Conservation (phyloP, 257 asterid genomes). For the Plantago ovata region DNA sequence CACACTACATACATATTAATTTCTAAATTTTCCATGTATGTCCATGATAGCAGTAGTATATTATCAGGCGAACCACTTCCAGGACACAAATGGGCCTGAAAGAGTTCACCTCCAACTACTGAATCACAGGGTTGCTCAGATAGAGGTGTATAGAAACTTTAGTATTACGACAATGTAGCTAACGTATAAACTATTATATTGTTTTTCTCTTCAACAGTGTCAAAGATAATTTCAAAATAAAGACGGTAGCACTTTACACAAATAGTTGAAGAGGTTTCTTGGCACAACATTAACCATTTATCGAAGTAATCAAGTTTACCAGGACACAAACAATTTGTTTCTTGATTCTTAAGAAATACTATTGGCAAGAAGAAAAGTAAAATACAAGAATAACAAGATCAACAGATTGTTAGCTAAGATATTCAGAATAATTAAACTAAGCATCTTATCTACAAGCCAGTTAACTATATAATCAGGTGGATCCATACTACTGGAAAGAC, state of each 20-base stretch:
- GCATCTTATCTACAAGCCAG: neutral
- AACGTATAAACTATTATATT: neutral
- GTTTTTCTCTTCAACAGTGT: neutral
- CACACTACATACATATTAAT: neutral
- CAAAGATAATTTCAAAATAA: too few relatives aligned
- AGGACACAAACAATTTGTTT: too few relatives aligned
- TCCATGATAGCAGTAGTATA: neutral
- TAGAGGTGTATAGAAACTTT: neutral
- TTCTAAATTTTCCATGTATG: neutral
- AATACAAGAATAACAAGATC: neutral
- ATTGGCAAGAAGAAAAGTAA: too few relatives aligned
- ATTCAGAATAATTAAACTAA: neutral
- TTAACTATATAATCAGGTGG: neutral
- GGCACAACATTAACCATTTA: too few relatives aligned
- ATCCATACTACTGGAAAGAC: neutral
- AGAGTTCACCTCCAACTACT: conserved; percentile 3
- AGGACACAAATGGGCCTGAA: neutral
- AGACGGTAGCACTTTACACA: too few relatives aligned
- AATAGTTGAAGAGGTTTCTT: too few relatives aligned
- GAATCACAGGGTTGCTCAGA: neutral
- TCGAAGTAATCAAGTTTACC: too few relatives aligned
- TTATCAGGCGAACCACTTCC: neutral
- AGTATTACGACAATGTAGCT: neutral
- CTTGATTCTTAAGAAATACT: too few relatives aligned
- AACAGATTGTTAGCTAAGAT: neutral